Evolutionary conservation across 139 green algal species (phyloP).

Genomic region (Zygnema cylindricum): DNA sequence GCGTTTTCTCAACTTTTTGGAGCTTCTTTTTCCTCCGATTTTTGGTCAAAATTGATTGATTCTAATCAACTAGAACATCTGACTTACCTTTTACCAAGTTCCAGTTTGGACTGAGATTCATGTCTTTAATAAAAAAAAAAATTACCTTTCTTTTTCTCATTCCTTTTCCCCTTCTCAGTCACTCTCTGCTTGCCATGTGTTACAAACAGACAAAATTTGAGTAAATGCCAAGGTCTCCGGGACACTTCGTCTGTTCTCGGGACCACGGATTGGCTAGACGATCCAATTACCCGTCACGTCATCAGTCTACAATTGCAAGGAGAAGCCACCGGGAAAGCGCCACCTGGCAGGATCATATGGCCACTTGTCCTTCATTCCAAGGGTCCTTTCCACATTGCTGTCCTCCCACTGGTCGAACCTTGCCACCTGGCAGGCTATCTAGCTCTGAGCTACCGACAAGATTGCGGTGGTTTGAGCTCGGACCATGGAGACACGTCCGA

Average conservation of each 20-base stretch:
- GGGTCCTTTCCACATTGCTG: slow-evolving; percentile 20
- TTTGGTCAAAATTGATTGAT: no score
- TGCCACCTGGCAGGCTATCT: slow-evolving; percentile 26
- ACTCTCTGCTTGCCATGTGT: neutral
- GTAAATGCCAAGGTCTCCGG: neutral
- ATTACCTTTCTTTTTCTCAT: no score
- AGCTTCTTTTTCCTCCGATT: no score
- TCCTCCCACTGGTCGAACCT: slow-evolving; percentile 21
- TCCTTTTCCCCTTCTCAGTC: no score
- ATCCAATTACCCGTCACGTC: slow-evolving; percentile 27
- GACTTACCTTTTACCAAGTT: no score
- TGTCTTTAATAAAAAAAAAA: no score
- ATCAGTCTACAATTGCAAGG: neutral
- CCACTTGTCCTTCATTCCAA: slow-evolving; percentile 28
- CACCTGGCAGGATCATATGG: slow-evolving; percentile 20
- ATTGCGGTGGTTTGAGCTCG: neutral
- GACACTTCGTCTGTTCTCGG: slow-evolving; percentile 20
- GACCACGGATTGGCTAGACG: slow-evolving; percentile 28
- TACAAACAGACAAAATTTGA: neutral
- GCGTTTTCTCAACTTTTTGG: neutral
- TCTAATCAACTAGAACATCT: no score
- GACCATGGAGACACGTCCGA: neutral
- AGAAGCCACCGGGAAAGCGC: neutral
- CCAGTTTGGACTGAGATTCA: no score
- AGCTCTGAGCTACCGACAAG: neutral